Evolutionary conservation across 345 rosid genomes (phyloP), one percentile per base, ranked within the genome.

Genomic region (Citrus medica): DNA sequence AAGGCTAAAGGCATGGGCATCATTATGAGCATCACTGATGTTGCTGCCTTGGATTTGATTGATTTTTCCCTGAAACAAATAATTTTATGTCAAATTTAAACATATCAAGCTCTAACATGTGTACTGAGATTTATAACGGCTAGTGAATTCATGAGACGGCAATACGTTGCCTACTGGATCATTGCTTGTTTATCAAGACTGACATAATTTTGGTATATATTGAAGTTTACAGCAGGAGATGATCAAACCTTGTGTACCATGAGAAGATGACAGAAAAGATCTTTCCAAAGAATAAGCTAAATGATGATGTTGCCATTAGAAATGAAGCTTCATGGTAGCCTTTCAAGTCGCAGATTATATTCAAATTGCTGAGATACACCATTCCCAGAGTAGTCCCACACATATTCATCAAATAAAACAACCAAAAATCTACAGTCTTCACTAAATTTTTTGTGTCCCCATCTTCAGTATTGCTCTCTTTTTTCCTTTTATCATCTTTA

Each of bases 361-460:
- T 79, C 68, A 86, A 79, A 71, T 86, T 86, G 73, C 82, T 86
- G 28, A 82, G 56, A 58, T 79, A 86, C 38, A 83, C 86, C 53
- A 83, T 38, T 17, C 88, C 86, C 28, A 86, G 35, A 17, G 88
- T 86, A 53, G 83, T 80, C 4, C 88, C 88, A 38, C 59, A 61
- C 25, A 83, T 75, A 69, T 77, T 83, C 10, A 82, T 67, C 19
- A 42, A 66, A 46, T 83, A 83, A 73, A 79, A 83, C 80, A 81
- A 21, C 88, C 86, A 86, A 42, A 86, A 86, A 56, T 86, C 75
- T 10, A 75, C 62, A 48, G 77, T 83, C 55, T 21, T 71, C 32
- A 79, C 7, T 79, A 79, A 19, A 6, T 65, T 33, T 1, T 33
- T 27, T 33, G 6, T 22, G 35, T 32, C 30, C 48, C 30, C 48